Evolutionary conservation across 2,329 filamentous ascomycete species (phyloP).

Genomic region (Pseudocercospora vitis): DNA sequence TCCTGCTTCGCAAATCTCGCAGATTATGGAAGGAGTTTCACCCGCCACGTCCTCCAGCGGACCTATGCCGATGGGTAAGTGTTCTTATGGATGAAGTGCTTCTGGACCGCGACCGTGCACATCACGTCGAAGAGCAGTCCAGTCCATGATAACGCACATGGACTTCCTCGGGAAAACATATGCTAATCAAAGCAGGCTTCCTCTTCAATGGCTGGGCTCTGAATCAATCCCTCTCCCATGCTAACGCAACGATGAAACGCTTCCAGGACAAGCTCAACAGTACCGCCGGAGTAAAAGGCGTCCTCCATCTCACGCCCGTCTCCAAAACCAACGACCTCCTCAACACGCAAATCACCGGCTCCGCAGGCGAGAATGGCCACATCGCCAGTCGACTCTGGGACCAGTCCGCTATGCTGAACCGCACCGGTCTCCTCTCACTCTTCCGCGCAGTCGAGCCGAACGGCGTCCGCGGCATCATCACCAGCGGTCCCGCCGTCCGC

Average conservation of each 20-base stretch:
- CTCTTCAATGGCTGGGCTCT: constrained; percentile 4
- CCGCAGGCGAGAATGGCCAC: background rate
- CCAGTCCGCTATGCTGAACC: background rate
- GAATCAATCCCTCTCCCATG: background rate
- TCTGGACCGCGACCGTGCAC: too few species aligned
- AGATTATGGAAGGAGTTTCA: background rate
- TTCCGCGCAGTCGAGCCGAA: background rate
- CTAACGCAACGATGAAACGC: background rate
- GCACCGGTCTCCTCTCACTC: background rate
- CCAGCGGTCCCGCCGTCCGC: background rate
- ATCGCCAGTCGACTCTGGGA: background rate
- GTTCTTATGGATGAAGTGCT: too few species aligned
- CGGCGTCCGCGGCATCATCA: background rate
- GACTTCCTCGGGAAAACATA: too few species aligned
- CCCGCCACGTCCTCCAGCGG: background rate
- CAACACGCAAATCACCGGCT: background rate
- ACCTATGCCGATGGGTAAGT: background rate
- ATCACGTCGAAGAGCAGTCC: too few species aligned
- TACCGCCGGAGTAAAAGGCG: background rate
- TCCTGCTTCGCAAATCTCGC: background rate
- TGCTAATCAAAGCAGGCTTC: too few species aligned
- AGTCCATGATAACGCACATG: too few species aligned
- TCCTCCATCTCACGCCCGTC: background rate
- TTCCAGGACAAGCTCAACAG: background rate
- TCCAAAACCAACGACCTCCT: constrained; percentile 1